These are phyloP conservation scores for Phascolomyces articulosus DNA, from an alignment of 371 early-diverging fungal species.

Conservation along the genomic window DNA sequence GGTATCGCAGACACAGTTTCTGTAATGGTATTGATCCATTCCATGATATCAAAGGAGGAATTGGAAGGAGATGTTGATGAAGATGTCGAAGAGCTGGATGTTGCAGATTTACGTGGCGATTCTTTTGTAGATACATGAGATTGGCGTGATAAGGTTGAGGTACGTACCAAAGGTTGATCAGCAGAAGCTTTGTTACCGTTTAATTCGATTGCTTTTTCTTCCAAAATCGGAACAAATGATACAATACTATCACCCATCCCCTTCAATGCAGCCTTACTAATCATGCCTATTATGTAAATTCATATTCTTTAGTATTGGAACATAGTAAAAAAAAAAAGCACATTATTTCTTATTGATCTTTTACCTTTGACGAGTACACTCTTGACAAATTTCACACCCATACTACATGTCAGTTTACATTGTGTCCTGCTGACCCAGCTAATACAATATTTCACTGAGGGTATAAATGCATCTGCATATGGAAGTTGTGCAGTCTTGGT, in stretches of 20 bases:
- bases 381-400: slow-evolving; percentile 61
- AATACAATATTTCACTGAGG: slow-evolving; percentile 60
- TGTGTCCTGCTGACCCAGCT: slow-evolving; percentile 45
- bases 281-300: slow-evolving; percentile 36
- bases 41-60: not conserved
- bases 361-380: slow-evolving; percentile 56
- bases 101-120: not conserved
- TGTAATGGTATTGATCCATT: not conserved
- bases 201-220: slow-evolving; percentile 10
- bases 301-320: too few relatives aligned
- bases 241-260: slow-evolving; percentile 43
- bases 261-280: slow-evolving; percentile 46
- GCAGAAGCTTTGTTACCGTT: not conserved
- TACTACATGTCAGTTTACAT: slow-evolving; percentile 52
- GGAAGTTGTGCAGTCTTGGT: slow-evolving; percentile 56
- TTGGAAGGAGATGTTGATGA: not conserved
- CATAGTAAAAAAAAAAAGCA: too few relatives aligned
- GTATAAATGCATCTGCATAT: slow-evolving; percentile 65
- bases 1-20: slow-evolving; percentile 30
- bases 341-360: too few relatives aligned
- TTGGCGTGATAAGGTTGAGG: not conserved
- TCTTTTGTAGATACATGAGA: not conserved
- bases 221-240: slow-evolving; percentile 32
- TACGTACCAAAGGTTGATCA: not conserved
- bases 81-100: not conserved